phyloP scores from a whole-genome alignment of 768 basidiomycete genomes.

The Boletus rubroflammeus region DNA sequence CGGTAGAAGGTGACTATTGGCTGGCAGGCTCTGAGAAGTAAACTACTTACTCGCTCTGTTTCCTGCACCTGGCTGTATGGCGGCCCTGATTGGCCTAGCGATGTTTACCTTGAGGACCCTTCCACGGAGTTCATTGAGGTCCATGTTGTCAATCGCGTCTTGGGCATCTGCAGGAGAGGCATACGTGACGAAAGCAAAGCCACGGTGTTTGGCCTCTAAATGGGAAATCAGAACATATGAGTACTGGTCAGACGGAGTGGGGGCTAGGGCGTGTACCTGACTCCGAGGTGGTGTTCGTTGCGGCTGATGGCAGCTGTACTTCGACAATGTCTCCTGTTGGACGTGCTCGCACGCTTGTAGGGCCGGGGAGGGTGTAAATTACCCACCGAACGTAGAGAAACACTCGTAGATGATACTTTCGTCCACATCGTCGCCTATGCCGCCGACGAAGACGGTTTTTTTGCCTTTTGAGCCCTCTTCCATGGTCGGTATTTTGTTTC shows the following conservation, averaged over 20 bases:
- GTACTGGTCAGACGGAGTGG: not conserved
- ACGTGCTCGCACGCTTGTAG: conserved; percentile 4
- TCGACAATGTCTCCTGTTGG: conserved; percentile 84
- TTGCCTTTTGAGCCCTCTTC: conserved; percentile 83
- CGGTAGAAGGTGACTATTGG: conserved; percentile 1
- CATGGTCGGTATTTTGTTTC: conserved; percentile 46
- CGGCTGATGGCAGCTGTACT: conserved; percentile 80
- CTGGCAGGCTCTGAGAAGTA: not conserved
- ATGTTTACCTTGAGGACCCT: conserved; percentile 79
- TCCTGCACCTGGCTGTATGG: conserved; percentile 55
- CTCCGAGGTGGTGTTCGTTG: conserved; percentile 63
- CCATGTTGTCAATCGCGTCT: conserved; percentile 99
- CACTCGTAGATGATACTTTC: conserved; percentile 70
- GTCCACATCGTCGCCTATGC: conserved; percentile 80
- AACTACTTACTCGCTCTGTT: conserved; percentile 69
- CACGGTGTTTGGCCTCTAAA: conserved; percentile 78
- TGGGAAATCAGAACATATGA: not conserved
- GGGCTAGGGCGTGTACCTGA: conserved; percentile 38
- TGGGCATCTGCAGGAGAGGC: conserved; percentile 78
- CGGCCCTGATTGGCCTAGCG: conserved; percentile 76
- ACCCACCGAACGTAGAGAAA: conserved; percentile 85
- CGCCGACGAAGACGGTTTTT: conserved; percentile 83
- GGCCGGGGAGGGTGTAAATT: not conserved
- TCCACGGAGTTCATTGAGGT: conserved; percentile 83
- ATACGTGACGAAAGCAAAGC: conserved; percentile 92